Percentiles rank a stretch among this genome's conserved stretches.
phyloP scores from a whole-genome alignment of 73 alveolate species.

The Symbiodinium natans region DNA sequence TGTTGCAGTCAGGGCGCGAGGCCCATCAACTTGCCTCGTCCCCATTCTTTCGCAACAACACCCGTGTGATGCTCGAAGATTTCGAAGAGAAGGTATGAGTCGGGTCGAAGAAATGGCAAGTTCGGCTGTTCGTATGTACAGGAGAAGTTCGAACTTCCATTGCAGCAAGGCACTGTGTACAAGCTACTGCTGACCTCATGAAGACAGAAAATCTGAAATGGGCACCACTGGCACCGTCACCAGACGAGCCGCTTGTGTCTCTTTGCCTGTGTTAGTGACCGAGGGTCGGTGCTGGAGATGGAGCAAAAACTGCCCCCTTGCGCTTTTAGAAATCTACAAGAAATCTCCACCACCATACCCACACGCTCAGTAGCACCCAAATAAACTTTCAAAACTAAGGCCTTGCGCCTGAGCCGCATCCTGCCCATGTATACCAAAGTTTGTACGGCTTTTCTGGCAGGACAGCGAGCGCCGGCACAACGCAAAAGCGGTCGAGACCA shows the following conservation, averaged over 20 bases:
- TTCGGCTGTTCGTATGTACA: background rate
- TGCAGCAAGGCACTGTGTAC: background rate
- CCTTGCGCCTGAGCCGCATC: background rate
- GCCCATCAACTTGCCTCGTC: too few relatives aligned
- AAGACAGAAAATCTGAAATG: background rate
- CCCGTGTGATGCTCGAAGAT: too few relatives aligned
- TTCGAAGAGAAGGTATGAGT: too few relatives aligned
- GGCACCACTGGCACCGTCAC: constrained; percentile 7
- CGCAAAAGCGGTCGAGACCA: background rate
- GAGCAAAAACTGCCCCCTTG: too few relatives aligned
- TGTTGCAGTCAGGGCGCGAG: too few relatives aligned
- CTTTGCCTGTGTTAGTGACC: background rate
- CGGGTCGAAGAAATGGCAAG: too few relatives aligned
- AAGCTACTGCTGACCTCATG: background rate
- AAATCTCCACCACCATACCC: background rate
- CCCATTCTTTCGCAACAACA: too few relatives aligned
- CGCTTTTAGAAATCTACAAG: too few relatives aligned
- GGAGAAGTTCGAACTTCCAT: background rate
- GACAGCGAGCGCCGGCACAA: background rate
- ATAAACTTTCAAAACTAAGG: background rate
- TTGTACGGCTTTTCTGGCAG: background rate
- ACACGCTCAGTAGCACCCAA: background rate
- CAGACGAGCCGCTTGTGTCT: constrained; percentile 3
- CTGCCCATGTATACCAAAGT: background rate
- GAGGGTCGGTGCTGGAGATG: background rate